These are phyloP conservation scores for Oryza australiensis DNA, from an alignment of 176 grass and related monocot species.

Conservation along the genomic window DNA sequence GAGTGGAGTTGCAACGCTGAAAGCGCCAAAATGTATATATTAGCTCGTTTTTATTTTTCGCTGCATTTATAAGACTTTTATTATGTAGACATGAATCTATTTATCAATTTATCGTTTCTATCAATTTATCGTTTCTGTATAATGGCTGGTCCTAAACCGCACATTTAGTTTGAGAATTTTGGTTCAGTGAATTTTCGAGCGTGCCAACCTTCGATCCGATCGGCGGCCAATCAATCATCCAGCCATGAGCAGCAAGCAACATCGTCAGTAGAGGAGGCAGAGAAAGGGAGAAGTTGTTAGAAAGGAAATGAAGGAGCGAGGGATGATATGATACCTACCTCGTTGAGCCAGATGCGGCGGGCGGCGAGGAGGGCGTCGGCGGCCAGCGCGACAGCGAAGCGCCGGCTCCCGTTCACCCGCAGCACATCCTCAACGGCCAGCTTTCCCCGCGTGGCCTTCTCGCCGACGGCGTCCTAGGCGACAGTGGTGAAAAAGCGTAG, in stretches of 20 bases:
- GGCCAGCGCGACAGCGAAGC: constrained; percentile 67
- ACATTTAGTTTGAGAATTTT: no score
- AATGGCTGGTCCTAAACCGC: no score
- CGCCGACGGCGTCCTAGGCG: no score
- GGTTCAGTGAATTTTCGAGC: no score
- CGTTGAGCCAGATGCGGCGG: constrained; percentile 83
- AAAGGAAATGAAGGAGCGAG: background rate
- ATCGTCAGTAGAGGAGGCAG: background rate
- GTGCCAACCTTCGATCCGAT: constrained; percentile 63
- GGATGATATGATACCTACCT: constrained; percentile 49
- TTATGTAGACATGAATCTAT: no score
- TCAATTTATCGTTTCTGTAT: no score
- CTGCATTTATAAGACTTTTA: no score
- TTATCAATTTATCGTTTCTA: no score
- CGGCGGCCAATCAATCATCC: background rate
- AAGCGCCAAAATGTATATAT: no score
- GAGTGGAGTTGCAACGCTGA: no score
- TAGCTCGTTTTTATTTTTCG: no score
- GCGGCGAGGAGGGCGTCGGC: constrained; percentile 60
- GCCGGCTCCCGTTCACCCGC: constrained; percentile 64
- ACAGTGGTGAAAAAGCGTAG: no score
- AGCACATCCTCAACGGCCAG: constrained; percentile 58
- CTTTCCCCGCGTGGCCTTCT: constrained; percentile 29
- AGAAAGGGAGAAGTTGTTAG: background rate
- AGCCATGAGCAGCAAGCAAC: constrained; percentile 6